phyloP scores from a whole-genome alignment of 2,329 filamentous ascomycete species.

The Paraconiothyrium sp. region DNA sequence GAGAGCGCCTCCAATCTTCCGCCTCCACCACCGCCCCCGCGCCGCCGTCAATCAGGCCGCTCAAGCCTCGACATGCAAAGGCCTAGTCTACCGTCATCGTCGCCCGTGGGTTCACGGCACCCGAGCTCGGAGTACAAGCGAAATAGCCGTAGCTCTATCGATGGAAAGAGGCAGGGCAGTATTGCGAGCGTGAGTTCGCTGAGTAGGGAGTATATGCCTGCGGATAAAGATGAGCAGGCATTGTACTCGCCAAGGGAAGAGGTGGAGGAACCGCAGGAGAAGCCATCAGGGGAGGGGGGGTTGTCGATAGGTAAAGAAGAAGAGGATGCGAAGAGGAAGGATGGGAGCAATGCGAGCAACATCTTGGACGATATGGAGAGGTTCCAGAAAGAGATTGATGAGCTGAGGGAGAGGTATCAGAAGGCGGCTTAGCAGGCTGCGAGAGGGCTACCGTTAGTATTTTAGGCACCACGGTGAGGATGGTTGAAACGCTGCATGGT shows the following conservation, averaged over 20 bases:
- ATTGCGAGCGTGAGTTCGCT: conserved; percentile 45
- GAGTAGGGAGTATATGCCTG: conserved; percentile 34
- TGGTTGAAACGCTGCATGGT: no score
- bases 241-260: conserved; percentile 43
- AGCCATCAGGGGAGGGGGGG: conserved; percentile 11
- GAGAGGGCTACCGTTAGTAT: neutral
- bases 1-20: conserved; percentile 36
- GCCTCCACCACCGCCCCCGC: conserved; percentile 41
- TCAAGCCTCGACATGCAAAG: conserved; percentile 45
- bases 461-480: neutral
- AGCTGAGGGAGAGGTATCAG: conserved; percentile 42
- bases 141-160: conserved; percentile 36
- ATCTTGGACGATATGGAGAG: conserved; percentile 52
- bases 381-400: conserved; percentile 52
- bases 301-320: neutral
- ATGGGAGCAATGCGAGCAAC: conserved; percentile 32
- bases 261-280: conserved; percentile 29
- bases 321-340: neutral
- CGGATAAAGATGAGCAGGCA: conserved; percentile 32
- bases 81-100: conserved; percentile 28
- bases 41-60: conserved; percentile 44
- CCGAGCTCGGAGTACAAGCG: conserved; percentile 39
- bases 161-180: conserved; percentile 44
- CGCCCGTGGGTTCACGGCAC: conserved; percentile 39
- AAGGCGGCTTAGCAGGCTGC: conserved; percentile 24